Evolutionary conservation across 352 stramenopile genomes (phyloP), one percentile per base, ranked within the genome.

Genomic region (Phytophthora agathidicida): DNA sequence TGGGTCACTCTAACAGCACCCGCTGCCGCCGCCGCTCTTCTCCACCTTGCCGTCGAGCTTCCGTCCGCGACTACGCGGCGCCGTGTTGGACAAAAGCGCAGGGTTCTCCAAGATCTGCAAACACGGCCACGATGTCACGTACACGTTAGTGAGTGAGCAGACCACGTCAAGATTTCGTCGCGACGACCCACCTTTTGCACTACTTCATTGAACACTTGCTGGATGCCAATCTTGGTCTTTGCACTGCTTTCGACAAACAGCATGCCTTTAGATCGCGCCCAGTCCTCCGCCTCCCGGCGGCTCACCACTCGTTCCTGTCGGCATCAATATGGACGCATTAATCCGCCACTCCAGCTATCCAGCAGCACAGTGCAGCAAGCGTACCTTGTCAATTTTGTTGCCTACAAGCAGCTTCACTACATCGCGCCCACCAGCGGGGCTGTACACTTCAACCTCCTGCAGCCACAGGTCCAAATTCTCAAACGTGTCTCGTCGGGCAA

Each of bases 381-480:
- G 19, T 31, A 93, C 86, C 78, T 95, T 95, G 57, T 95, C 86
- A 68, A 96, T 91, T 66, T 99, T 99, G 77, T 99, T 99, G 38
- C 96, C 97, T 6, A 99, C 96, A 22, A 99, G 81, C 5, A 99
- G 73, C 77, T 99, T 99, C 32, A 99, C 96, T 26, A 99, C 96
- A 38, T 97, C 93, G 61, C 95, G 90, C 46, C 93, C 95, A 52
- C 96, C 96, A 17, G 94, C 94, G 6, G 94, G 91, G 65, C 79
- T 97, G 75, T 99, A 99, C 57, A 98, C 83, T 65, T 99, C 95
- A 31, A 99, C 96, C 30, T 99, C 97, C 73, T 99, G 96, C 19
- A 99, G 78, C 97, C 97, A 99, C 59, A 98, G 80, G 60, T 98
- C 89, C 57, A 99, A 77, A 72, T 98, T 99, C 65, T 99, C 96